These are phyloP conservation scores for Polygonum aviculare DNA, from an alignment of 148 eudicot species.

Conservation along the genomic window DNA sequence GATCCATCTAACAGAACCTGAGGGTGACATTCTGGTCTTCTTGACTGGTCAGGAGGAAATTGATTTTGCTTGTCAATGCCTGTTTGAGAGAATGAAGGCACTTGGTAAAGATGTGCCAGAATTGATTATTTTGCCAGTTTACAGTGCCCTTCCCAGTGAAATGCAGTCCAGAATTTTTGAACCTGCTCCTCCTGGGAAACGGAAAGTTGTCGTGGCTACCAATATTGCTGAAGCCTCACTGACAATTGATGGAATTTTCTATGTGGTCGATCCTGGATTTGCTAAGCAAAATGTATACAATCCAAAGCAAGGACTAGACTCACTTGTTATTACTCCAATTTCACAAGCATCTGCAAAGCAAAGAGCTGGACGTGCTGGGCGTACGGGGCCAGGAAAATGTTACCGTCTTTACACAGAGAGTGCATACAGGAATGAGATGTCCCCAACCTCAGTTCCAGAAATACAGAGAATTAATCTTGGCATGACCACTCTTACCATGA, in stretches of 20 bases:
- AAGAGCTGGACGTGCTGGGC: conserved; percentile 87
- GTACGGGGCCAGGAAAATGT: conserved; percentile 95
- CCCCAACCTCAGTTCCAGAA: conserved; percentile 78
- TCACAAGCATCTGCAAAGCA: conserved; percentile 91
- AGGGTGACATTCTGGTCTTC: conserved; percentile 81
- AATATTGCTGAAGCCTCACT: conserved; percentile 97
- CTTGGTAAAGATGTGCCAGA: conserved; percentile 83
- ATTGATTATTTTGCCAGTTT: conserved; percentile 78
- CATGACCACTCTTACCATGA: conserved; percentile 50
- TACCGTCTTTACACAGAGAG: conserved; percentile 89
- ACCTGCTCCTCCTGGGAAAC: conserved; percentile 89
- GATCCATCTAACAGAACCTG: conserved; percentile 88
- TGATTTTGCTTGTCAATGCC: conserved; percentile 84
- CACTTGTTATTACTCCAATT: conserved; percentile 70
- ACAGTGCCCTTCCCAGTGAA: conserved; percentile 94
- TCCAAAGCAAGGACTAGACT: conserved; percentile 74
- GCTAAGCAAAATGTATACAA: conserved; percentile 89
- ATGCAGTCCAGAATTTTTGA: conserved; percentile 94
- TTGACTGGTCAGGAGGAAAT: conserved; percentile 96
- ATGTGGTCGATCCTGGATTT: conserved; percentile 84
- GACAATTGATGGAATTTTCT: conserved; percentile 89
- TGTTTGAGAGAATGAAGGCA: conserved; percentile 84
- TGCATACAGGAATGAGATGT: conserved; percentile 90
- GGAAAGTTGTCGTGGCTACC: conserved; percentile 93
- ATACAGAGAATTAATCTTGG: conserved; percentile 93